These are phyloP conservation scores for Chenopodium quinoa DNA, from an alignment of 148 eudicot species.

Conservation along the genomic window DNA sequence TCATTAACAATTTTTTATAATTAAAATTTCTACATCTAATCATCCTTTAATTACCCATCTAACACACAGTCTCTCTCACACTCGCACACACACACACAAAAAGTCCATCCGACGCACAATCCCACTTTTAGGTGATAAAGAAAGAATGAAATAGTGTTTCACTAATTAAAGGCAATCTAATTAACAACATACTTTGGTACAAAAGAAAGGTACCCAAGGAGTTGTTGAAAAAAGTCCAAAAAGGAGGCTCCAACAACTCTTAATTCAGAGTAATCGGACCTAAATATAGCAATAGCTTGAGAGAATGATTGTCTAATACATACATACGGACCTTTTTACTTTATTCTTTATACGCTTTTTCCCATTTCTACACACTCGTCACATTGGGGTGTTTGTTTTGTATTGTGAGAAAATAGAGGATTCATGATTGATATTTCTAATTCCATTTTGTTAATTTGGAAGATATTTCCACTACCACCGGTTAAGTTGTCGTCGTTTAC, in stretches of 20 bases:
- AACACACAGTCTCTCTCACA: too few relatives aligned
- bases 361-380: not conserved
- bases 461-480: too few relatives aligned
- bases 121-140: not conserved
- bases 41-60: not conserved
- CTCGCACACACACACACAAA: too few relatives aligned
- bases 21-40: not conserved
- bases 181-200: not conserved
- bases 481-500: too few relatives aligned
- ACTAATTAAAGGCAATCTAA: not conserved
- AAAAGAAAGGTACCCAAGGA: slow-evolving; percentile 17
- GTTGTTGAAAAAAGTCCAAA: slow-evolving; percentile 26
- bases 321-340: not conserved
- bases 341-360: slow-evolving; percentile 1
- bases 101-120: not conserved
- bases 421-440: too few relatives aligned
- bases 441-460: too few relatives aligned
- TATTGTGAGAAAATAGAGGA: too few relatives aligned
- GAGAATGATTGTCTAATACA: slow-evolving; percentile 29
- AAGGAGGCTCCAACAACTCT: slow-evolving; percentile 38
- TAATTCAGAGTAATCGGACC: slow-evolving; percentile 16
- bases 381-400: too few relatives aligned
- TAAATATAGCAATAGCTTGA: slow-evolving; percentile 18
- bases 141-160: not conserved
- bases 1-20: not conserved